Conservation (phyloP, 164 flowering plant genomes). For the Tetrastigma voinierianum region DNA sequence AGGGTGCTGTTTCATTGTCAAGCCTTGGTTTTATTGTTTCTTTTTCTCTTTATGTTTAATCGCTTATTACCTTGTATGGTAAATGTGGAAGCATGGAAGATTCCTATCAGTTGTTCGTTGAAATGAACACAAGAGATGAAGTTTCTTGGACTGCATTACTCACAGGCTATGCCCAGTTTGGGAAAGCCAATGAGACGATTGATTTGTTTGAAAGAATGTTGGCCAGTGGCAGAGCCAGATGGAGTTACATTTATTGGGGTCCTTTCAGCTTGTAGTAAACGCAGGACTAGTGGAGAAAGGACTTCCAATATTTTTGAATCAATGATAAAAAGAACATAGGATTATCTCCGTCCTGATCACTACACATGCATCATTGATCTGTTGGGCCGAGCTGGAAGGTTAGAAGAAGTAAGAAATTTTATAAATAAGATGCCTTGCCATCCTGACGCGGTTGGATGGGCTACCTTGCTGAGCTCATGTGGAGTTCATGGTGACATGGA, state of each 20-base stretch:
- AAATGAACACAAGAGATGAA: too few species aligned
- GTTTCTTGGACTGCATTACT: too few species aligned
- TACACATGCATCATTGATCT: conserved; percentile 91
- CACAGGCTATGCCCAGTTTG: too few species aligned
- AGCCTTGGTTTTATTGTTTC: too few species aligned
- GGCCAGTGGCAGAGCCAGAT: too few species aligned
- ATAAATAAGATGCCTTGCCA: conserved; percentile 62
- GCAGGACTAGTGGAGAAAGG: conserved; percentile 81
- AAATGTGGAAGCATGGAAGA: too few species aligned
- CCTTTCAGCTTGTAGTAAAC: conserved; percentile 93
- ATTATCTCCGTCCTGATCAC: conserved; percentile 61
- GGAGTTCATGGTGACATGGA: conserved; percentile 68
- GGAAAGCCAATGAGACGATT: too few species aligned
- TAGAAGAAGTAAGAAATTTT: conserved; percentile 75
- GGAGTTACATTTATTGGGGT: conserved; percentile 78
- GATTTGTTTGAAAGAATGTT: too few species aligned
- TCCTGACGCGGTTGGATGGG: conserved; percentile 82
- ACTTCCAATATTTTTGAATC: conserved; percentile 50
- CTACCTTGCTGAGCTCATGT: conserved; percentile 79
- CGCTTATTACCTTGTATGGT: too few species aligned
- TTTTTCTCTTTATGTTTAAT: too few species aligned
- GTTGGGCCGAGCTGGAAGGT: conserved; percentile 71
- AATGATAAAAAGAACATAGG: conserved; percentile 56
- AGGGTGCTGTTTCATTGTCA: too few species aligned
- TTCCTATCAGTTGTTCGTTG: too few species aligned